Evolutionary conservation across 169 alveolate genomes (phyloP).

Genomic region (Theileria luwenshuni): DNA sequence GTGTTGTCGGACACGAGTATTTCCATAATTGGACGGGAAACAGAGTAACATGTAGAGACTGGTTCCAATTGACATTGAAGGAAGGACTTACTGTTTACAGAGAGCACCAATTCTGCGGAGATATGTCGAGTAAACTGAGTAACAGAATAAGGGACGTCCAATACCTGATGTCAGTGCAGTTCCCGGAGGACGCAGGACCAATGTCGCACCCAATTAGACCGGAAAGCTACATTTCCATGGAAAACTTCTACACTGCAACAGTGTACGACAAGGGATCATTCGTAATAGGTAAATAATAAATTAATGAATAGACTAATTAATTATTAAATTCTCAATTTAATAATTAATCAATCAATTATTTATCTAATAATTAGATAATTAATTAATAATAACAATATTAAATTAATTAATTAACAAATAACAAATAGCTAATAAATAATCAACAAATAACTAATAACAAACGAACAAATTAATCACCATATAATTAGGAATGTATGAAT

Average conservation of each 20-base stretch:
- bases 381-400: neutral
- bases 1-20: conserved; percentile 91
- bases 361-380: neutral
- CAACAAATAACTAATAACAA: too few species aligned
- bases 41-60: conserved; percentile 91
- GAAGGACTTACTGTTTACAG: conserved; percentile 93
- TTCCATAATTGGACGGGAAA: conserved; percentile 94
- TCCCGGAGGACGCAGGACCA: conserved; percentile 90
- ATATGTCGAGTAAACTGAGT: conserved; percentile 78
- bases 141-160: conserved; percentile 85
- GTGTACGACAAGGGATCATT: conserved; percentile 93
- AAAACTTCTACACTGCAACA: conserved; percentile 91
- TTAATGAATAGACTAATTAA: too few species aligned
- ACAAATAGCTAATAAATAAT: too few species aligned
- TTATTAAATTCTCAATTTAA: neutral
- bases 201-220: conserved; percentile 93
- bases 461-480: too few species aligned
- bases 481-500: conserved; percentile 90
- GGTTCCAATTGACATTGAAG: conserved; percentile 92
- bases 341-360: neutral
- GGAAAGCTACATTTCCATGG: conserved; percentile 87
- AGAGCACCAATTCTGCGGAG: conserved; percentile 85
- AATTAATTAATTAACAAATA: neutral
- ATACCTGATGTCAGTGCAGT: conserved; percentile 80
- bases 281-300: conserved; percentile 80